phyloP scores from a whole-genome alignment of 148 eudicot genomes.

The Silene conica region DNA sequence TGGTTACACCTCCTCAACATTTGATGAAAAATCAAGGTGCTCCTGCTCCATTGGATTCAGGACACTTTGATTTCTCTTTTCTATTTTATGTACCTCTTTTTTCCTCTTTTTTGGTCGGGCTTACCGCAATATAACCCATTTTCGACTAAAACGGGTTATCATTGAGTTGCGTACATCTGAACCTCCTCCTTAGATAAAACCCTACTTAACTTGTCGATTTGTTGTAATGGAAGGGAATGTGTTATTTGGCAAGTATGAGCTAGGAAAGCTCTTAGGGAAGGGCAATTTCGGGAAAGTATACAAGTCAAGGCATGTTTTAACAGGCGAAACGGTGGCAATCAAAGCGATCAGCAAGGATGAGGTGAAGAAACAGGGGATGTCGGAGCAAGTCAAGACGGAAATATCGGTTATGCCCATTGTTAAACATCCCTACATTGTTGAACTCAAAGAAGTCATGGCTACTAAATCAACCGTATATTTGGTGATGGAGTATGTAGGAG shows the following conservation, averaged over 20 bases:
- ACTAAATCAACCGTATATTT: constrained; percentile 41
- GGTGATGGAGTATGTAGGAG: constrained; percentile 50
- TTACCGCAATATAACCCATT: neutral
- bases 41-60: constrained; percentile 28
- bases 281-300: constrained; percentile 65
- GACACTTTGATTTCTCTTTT: constrained; percentile 16
- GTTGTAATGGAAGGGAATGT: constrained; percentile 27
- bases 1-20: neutral
- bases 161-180: neutral
- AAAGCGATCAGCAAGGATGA: constrained; percentile 47
- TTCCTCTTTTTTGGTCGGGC: neutral
- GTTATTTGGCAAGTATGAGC: constrained; percentile 43
- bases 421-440: constrained; percentile 50
- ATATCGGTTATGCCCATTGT: constrained; percentile 47
- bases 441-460: constrained; percentile 68
- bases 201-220: too few relatives aligned
- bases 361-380: constrained; percentile 43
- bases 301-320: constrained; percentile 24
- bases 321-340: constrained; percentile 44
- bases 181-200: neutral
- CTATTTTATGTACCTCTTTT: neutral
- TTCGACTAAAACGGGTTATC: neutral
- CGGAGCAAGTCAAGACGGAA: constrained; percentile 51
- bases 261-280: constrained; percentile 45
- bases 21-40: constrained; percentile 19